phyloP scores from a whole-genome alignment of 352 stramenopile genomes.

The Globisporangium paroecandrum region DNA sequence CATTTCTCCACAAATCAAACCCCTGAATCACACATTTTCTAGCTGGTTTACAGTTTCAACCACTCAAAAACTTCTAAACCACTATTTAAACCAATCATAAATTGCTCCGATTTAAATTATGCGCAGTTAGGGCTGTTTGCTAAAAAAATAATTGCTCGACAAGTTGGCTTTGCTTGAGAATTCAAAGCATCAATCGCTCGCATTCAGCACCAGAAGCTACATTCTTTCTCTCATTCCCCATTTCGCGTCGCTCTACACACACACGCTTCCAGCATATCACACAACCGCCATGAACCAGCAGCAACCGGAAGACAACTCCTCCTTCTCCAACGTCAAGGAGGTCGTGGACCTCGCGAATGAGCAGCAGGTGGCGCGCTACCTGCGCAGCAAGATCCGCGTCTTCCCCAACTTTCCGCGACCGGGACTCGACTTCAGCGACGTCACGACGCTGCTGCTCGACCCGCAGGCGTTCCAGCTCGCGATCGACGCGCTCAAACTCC shows the following conservation, averaged over 20 bases:
- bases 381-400: slow-evolving; percentile 65
- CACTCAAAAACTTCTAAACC: no score
- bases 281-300: background rate
- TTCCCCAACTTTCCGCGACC: slow-evolving; percentile 61
- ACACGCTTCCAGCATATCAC: background rate
- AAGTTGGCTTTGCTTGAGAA: no score
- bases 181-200: background rate
- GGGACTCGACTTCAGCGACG: slow-evolving; percentile 62
- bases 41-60: no score
- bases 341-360: slow-evolving; percentile 39
- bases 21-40: no score
- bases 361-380: slow-evolving; percentile 52
- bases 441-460: slow-evolving; percentile 71
- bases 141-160: no score
- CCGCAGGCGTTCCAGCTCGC: slow-evolving; percentile 65
- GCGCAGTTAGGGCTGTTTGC: no score
- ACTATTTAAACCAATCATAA: no score
- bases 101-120: no score
- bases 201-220: slow-evolving; percentile 2
- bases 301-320: background rate
- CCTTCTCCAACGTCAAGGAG: background rate
- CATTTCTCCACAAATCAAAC: no score
- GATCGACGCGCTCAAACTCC: slow-evolving; percentile 64
- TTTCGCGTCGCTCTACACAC: background rate
- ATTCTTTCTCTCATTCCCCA: background rate